Conservation (phyloP, 208 protist genomes). For the Acanthamoeba triangularis region DNA sequence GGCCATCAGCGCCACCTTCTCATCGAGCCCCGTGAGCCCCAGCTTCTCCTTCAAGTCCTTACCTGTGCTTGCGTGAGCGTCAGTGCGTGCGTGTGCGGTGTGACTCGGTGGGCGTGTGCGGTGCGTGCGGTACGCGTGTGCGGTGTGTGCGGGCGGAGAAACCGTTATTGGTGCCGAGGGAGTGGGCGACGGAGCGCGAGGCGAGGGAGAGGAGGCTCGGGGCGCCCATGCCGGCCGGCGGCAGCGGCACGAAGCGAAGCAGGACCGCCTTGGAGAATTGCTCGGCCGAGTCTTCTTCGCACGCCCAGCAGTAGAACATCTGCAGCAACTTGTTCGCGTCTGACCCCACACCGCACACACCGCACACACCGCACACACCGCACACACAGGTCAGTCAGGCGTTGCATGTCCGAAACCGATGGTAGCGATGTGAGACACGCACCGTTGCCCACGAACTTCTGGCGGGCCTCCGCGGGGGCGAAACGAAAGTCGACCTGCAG, state of each 20-base stretch:
- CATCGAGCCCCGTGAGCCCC: neutral
- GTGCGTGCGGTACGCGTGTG: no score
- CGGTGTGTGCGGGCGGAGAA: no score
- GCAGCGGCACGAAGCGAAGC: neutral
- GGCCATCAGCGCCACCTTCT: neutral
- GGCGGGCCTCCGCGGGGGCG: neutral
- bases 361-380: neutral
- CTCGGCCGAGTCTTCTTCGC: neutral
- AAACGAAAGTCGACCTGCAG: neutral
- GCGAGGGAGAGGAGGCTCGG: neutral
- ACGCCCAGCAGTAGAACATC: neutral
- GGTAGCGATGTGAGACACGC: neutral
- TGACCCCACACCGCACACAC: neutral
- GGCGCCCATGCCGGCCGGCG: neutral
- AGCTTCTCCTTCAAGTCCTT: neutral
- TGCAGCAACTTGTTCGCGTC: neutral
- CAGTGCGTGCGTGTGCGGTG: no score
- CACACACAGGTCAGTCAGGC: neutral
- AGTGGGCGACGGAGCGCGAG: neutral
- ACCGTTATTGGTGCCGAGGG: neutral
- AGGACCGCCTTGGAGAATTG: neutral
- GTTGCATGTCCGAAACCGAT: neutral
- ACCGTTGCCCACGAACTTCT: no score
- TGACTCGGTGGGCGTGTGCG: no score
- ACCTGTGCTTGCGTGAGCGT: no score